Base-by-base conservation (phyloP, 2,329 filamentous ascomycete genomes). In the Blumeria hordei region DNA sequence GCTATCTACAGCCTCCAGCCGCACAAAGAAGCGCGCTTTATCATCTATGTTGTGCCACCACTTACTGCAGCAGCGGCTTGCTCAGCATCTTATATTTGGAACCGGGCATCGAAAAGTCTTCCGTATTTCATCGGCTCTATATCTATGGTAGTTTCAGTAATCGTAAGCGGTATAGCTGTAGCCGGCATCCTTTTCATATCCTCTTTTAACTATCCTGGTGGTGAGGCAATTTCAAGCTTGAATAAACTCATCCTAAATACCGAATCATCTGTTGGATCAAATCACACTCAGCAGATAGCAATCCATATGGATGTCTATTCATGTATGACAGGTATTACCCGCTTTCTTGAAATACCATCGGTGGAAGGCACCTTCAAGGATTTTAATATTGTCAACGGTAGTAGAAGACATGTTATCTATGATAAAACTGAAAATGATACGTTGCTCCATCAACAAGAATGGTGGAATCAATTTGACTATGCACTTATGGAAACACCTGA, bases 11-110 rank as follows among this genome's bases (percentile, higher is more conserved):
- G 87, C 59, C 62, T 87, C 53, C 83, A 94, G 58, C 88, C 90
- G 0, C 92, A 98, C 70, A 98, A 98, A 66, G 92, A 98, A 69
- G 84, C 88, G 66, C 84, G 92, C 16, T 98, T 98, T 71, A 81
- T 98, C 61, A 80, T 96, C 62, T 96, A 96, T 69, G 74, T 79
- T 54, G 74, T 94, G 28, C 92, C 92, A 0, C 74, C 82, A 0
- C 70, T 96, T 34, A 94, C 88, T 0, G 83, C 82, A 10, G 76
- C 81, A 2, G 82, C 87, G 0, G 81, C 86, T 3, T 73, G 86
- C 4, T 81, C 80, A 18, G 85, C 87, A 12, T 76, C 78, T 55
- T 81, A 79, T 67, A 69, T 93, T 59, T 84, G 78, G 69, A 73
- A 71, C 0, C 80, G 82, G 43, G 71, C 76, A n/a, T 63, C 70